phyloP scores from a whole-genome alignment of 2,329 filamentous ascomycete genomes.

The Macrophomina pseudophaseolina region DNA sequence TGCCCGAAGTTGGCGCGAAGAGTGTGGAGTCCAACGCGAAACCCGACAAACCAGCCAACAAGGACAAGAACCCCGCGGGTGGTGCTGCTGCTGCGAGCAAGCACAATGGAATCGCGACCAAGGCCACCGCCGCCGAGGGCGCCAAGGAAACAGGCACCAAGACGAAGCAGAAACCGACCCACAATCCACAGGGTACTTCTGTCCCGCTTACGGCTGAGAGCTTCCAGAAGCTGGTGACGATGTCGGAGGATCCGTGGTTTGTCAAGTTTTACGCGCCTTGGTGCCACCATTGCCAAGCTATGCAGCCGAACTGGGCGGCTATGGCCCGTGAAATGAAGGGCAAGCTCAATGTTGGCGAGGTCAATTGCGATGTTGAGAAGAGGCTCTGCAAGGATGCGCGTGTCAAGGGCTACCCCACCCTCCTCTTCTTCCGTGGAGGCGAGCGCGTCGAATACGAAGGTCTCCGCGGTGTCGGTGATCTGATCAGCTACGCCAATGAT shows the following conservation, averaged over 20 bases:
- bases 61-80: constrained; percentile 42
- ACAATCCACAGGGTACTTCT: constrained; percentile 78
- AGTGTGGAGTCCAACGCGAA: constrained; percentile 49
- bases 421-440: constrained; percentile 89
- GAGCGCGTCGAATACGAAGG: constrained; percentile 94
- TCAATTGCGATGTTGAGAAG: constrained; percentile 88
- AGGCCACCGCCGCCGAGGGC: constrained; percentile 35
- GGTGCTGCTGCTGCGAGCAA: constrained; percentile 37
- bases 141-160: constrained; percentile 49
- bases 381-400: constrained; percentile 91
- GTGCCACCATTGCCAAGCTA: constrained; percentile 93
- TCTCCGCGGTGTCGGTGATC: constrained; percentile 87
- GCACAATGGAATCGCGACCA: constrained; percentile 32
- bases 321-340: constrained; percentile 91
- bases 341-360: constrained; percentile 88
- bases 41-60: constrained; percentile 43
- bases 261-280: constrained; percentile 98
- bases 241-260: constrained; percentile 92
- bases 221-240: constrained; percentile 85
- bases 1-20: constrained; percentile 73
- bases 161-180: constrained; percentile 51
- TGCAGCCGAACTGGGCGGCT: constrained; percentile 88
- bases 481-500: constrained; percentile 84
- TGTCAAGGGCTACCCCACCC: constrained; percentile 81
- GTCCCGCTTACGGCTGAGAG: constrained; percentile 78